Conservation (phyloP, 2,329 filamentous ascomycete genomes). For the Paramyrothecium sp. region DNA sequence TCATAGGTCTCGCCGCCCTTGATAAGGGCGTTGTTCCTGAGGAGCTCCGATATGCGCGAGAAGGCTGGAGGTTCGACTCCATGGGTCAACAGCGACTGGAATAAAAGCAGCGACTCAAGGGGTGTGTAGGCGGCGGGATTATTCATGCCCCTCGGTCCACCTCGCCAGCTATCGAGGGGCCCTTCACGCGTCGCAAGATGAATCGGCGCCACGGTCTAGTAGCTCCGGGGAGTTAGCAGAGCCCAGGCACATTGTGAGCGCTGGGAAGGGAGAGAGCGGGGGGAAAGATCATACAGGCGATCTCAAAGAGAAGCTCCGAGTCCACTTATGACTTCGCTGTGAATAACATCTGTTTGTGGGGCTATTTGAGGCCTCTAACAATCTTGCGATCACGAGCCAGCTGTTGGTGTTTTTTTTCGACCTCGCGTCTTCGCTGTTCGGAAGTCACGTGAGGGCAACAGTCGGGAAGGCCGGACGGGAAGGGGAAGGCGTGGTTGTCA, state of each 20-base stretch:
- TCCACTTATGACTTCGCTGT: background rate
- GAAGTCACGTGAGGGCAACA: conserved; percentile 27
- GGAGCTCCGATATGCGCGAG: conserved; percentile 67
- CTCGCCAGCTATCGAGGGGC: conserved; percentile 56
- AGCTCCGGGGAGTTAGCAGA: background rate
- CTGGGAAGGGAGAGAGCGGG: background rate
- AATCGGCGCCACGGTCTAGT: conserved; percentile 52
- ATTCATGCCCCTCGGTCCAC: conserved; percentile 56
- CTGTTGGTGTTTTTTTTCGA: conserved; percentile 17
- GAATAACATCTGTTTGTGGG: conserved; percentile 24
- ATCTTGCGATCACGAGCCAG: conserved; percentile 11
- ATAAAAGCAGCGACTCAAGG: conserved; percentile 83
- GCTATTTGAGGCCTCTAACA: conserved; percentile 17
- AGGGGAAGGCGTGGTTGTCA: background rate
- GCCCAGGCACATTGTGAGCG: background rate
- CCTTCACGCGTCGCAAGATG: conserved; percentile 51
- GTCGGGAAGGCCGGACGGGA: too few species aligned
- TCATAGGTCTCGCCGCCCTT: conserved; percentile 71
- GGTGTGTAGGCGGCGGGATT: conserved; percentile 68
- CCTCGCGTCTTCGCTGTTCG: conserved; percentile 12
- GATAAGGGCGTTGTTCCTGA: conserved; percentile 73
- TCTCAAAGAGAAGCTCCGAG: background rate
- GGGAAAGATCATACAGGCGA: background rate
- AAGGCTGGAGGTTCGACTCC: conserved; percentile 67
- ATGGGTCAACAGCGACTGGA: conserved; percentile 72